Evolutionary conservation across 2,329 filamentous ascomycete genomes (phyloP), one percentile per base, ranked within the genome.

Genomic region (Alternaria sp.): DNA sequence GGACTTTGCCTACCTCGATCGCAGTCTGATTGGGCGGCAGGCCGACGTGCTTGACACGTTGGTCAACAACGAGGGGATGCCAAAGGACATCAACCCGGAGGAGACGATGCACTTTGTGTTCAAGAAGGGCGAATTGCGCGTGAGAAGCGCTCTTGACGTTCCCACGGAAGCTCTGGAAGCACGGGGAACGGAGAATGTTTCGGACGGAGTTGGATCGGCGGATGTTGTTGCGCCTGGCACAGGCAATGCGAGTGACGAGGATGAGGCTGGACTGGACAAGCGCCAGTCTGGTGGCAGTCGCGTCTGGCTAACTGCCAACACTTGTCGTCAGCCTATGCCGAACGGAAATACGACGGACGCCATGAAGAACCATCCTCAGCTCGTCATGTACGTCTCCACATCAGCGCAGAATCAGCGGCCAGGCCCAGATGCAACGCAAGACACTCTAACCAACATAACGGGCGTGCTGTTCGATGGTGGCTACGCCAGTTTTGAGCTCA

Each of bases 271-370:
- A 32, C 8, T 72, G 55, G 57, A 59, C 27, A 74, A 69, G 49
- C 68, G 74, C 25, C 75, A 78, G 43, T 54, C 69, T 30, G 71
- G 74, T 4, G 18, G 27, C 25, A 74, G 79, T 25, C 78, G 78
- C 16, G 82, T 98, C 3, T 97, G 91, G 77, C 85, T 99, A 55
- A 93, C 93, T 2, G 88, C 93, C 44, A 98, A 93, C 67, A 94
- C 92, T 1, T 99, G 95, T 78, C 79, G 87, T 27, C 93, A 96
- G 70, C 95, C 94, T 12, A 75, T 79, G 20, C 82, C 84, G 41
- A 86, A 85, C 41, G 81, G 80, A 9, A 81, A 81, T 2, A 80
- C 82, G 25, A 82, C 80, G 53, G 77, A 80, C 11, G 69, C 68
- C 14, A 76, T 81, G 2, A 62, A 52, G 22, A 62, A 57, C 51